Conservation (phyloP, 352 stramenopile species). For the Blastocystis sp. region DNA sequence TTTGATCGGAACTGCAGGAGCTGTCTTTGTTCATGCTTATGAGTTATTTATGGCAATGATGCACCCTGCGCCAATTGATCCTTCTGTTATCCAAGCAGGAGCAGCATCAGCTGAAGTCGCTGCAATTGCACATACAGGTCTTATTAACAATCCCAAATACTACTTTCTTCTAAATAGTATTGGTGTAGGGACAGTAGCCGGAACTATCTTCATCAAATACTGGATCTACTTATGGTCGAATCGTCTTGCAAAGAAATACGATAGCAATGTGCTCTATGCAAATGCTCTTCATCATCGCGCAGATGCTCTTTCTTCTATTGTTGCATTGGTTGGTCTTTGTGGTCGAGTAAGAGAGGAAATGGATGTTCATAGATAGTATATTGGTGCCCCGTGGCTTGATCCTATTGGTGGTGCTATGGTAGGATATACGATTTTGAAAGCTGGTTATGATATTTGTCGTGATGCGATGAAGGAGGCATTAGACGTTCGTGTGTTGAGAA, state of each 20-base stretch:
- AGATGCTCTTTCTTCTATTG: slow-evolving; percentile 52
- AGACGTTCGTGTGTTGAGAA: not conserved
- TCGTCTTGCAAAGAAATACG: slow-evolving; percentile 51
- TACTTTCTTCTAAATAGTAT: slow-evolving; percentile 38
- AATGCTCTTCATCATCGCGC: slow-evolving; percentile 52
- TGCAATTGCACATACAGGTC: not conserved
- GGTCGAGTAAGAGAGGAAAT: not conserved
- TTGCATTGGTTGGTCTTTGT: slow-evolving; percentile 21
- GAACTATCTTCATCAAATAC: slow-evolving; percentile 50
- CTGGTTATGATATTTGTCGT: slow-evolving; percentile 39
- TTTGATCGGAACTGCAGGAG: slow-evolving; percentile 39
- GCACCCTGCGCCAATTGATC: not conserved
- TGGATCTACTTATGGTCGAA: slow-evolving; percentile 54
- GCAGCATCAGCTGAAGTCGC: slow-evolving; percentile 3
- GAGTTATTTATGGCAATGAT: slow-evolving; percentile 46
- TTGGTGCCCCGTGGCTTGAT: slow-evolving; percentile 31
- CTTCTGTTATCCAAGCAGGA: not conserved
- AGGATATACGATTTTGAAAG: slow-evolving; percentile 52
- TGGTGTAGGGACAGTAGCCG: slow-evolving; percentile 9
- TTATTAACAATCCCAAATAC: slow-evolving; percentile 38
- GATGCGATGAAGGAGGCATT: slow-evolving; percentile 15
- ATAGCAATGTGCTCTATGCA: slow-evolving; percentile 57
- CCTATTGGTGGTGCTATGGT: slow-evolving; percentile 44
- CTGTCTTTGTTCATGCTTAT: slow-evolving; percentile 55
- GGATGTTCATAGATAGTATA: not conserved